Conservation (phyloP, 1,139 yeast species). For the Hemisphaericaspora xylofermentans region DNA sequence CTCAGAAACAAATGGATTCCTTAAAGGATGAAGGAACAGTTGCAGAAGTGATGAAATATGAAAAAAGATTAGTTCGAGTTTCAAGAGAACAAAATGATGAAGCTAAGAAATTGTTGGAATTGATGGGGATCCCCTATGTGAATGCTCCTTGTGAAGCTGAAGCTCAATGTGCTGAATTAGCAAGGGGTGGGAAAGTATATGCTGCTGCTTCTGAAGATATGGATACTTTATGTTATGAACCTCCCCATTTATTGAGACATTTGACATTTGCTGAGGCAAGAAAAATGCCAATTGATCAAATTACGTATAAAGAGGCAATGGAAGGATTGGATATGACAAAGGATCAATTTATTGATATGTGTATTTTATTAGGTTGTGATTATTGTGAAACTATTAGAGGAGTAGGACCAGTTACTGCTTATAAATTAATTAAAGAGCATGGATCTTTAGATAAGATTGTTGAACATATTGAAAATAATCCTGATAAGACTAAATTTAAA, state of each 20-base stretch:
- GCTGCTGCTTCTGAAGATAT: conserved; percentile 99
- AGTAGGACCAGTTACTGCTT: conserved; percentile 93
- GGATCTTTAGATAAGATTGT: conserved; percentile 76
- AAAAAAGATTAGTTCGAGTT: conserved; percentile 86
- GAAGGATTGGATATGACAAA: conserved; percentile 73
- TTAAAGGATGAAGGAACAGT: conserved; percentile 77
- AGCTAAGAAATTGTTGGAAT: conserved; percentile 70
- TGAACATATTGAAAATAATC: conserved; percentile 57
- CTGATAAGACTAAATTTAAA: conserved; percentile 66
- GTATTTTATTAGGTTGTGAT: conserved; percentile 94
- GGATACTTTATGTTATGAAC: conserved; percentile 93
- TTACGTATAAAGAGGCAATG: conserved; percentile 64
- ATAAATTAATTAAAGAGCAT: conserved; percentile 83
- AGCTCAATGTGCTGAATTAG: conserved; percentile 95
- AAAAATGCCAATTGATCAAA: conserved; percentile 89
- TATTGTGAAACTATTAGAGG: conserved; percentile 95
- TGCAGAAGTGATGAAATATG: conserved; percentile 73
- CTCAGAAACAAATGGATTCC: conserved; percentile 69
- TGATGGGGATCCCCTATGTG: conserved; percentile 95
- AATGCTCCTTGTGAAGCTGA: conserved; percentile 98
- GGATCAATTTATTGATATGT: conserved; percentile 80
- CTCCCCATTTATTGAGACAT: conserved; percentile 81
- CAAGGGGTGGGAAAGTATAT: conserved; percentile 82
- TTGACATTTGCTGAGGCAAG: conserved; percentile 92
- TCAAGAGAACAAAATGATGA: conserved; percentile 91